A percentile compares a stretch with the other conserved stretches of the same genome.
phyloP scores from a whole-genome alignment of 2,329 filamentous ascomycete genomes.

The Penicillium olsonii region DNA sequence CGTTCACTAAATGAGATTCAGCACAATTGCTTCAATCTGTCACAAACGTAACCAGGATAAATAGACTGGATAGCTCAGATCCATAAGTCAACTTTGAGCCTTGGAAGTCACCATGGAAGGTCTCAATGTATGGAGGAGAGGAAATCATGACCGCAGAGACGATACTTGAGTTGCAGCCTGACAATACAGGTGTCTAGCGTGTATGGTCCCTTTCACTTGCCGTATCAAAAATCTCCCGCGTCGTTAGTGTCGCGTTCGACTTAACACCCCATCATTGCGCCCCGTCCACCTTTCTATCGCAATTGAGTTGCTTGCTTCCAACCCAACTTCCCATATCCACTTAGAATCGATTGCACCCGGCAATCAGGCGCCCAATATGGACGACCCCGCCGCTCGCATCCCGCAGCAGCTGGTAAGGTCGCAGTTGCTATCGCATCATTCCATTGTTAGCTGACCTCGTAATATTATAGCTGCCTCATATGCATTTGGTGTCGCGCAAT shows the following conservation, averaged over 20 bases:
- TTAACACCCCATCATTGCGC: neutral
- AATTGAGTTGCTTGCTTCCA: constrained; percentile 9
- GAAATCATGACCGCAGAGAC: no score
- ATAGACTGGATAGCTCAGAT: no score
- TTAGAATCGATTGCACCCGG: constrained; percentile 4
- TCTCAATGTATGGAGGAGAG: no score
- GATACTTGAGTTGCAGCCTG: constrained; percentile 13
- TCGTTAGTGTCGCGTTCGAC: constrained; percentile 29
- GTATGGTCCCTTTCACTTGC: constrained; percentile 9
- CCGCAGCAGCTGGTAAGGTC: constrained; percentile 47
- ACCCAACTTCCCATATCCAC: neutral
- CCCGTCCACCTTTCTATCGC: constrained; percentile 10
- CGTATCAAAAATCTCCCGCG: constrained; percentile 40
- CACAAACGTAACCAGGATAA: no score
- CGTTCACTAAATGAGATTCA: no score
- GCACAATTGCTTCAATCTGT: no score
- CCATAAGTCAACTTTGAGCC: no score
- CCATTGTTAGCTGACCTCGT: constrained; percentile 10
- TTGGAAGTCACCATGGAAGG: no score
- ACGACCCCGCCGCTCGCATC: constrained; percentile 49
- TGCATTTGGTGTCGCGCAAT: constrained; percentile 84
- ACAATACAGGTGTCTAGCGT: constrained; percentile 24
- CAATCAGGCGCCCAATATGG: constrained; percentile 39
- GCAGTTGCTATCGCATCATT: constrained; percentile 3
- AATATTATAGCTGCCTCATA: constrained; percentile 70